These are phyloP conservation scores for Leishmania mexicana DNA, from an alignment of 208 protist genomes.

Conservation along the genomic window DNA sequence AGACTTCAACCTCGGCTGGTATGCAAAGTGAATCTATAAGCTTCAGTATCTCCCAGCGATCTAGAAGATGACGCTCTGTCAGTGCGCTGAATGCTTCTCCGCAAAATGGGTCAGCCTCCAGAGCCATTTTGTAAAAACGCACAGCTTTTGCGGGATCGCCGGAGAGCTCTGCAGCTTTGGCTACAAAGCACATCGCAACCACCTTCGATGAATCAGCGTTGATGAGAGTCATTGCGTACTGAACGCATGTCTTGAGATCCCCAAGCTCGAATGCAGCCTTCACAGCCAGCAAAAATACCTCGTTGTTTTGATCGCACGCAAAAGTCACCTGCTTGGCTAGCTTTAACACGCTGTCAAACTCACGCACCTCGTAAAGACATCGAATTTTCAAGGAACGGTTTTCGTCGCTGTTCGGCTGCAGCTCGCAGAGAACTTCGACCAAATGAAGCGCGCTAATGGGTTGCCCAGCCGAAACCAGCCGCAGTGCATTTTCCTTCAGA, in stretches of 20 bases:
- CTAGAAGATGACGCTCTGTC: slow-evolving; percentile 65
- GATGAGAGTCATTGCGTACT: slow-evolving; percentile 40
- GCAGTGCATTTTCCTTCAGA: slow-evolving; percentile 27
- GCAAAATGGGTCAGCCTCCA: slow-evolving; percentile 75
- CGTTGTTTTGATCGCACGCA: slow-evolving; percentile 29
- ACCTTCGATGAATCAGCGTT: slow-evolving; percentile 35
- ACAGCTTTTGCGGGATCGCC: slow-evolving; percentile 62
- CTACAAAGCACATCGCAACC: slow-evolving; percentile 71
- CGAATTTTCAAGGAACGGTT: slow-evolving; percentile 51
- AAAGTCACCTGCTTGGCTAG: slow-evolving; percentile 36
- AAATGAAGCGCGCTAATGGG: slow-evolving; percentile 67
- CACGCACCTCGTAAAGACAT: slow-evolving; percentile 62
- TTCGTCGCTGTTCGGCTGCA: slow-evolving; percentile 29
- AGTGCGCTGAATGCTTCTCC: slow-evolving; percentile 70
- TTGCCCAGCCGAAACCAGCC: slow-evolving; percentile 57
- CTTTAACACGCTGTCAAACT: slow-evolving; percentile 69
- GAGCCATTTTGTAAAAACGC: slow-evolving; percentile 62
- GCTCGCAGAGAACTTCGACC: slow-evolving; percentile 65
- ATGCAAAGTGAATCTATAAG: slow-evolving; percentile 67
- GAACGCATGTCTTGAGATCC: slow-evolving; percentile 54
- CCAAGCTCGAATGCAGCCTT: slow-evolving; percentile 78
- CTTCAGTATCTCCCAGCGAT: slow-evolving; percentile 36
- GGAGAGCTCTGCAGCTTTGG: slow-evolving; percentile 72
- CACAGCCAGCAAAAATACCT: slow-evolving; percentile 51
- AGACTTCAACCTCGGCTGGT: slow-evolving; percentile 48